A percentile compares a stretch with the other conserved stretches of the same genome.
Evolutionary conservation across 2,329 filamentous ascomycete species (phyloP).

Genomic region (Fusarium chuoi): DNA sequence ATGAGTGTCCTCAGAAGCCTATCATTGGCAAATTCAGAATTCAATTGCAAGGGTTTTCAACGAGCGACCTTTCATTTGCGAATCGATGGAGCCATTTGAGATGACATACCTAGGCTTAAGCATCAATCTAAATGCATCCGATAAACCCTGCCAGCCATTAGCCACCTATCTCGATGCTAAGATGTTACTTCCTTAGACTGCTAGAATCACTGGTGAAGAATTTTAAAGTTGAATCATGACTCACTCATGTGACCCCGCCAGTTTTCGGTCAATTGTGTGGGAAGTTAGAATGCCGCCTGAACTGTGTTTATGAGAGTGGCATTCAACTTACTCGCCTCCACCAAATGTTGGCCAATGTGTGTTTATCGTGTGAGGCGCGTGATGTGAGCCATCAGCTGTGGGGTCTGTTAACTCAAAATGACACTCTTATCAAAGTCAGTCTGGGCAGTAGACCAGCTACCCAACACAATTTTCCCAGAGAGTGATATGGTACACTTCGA

Average conservation of each 20-base stretch:
- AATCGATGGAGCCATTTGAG: accelerated
- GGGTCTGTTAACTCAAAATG: no score
- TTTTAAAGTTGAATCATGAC: accelerated
- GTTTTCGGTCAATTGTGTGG: background rate
- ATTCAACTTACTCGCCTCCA: no score
- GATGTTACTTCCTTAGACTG: background rate
- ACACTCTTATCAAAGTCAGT: no score
- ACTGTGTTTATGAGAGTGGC: background rate
- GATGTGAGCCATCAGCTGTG: no score
- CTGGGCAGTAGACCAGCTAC: no score
- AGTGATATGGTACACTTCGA: no score
- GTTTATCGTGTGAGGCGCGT: no score
- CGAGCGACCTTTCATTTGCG: accelerated
- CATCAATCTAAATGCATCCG: background rate
- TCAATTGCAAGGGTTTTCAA: accelerated
- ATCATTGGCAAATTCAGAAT: background rate
- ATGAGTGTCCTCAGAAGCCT: background rate
- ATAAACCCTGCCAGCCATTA: background rate
- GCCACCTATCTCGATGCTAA: accelerated
- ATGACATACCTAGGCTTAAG: no score
- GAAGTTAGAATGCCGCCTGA: background rate
- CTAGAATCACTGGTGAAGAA: background rate
- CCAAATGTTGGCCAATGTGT: no score
- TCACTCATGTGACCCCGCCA: background rate
- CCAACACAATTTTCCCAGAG: no score